Evolutionary conservation across 495 filamentous ascomycete genomes (phyloP).

Genomic region (Aspergillus haitiensis): DNA sequence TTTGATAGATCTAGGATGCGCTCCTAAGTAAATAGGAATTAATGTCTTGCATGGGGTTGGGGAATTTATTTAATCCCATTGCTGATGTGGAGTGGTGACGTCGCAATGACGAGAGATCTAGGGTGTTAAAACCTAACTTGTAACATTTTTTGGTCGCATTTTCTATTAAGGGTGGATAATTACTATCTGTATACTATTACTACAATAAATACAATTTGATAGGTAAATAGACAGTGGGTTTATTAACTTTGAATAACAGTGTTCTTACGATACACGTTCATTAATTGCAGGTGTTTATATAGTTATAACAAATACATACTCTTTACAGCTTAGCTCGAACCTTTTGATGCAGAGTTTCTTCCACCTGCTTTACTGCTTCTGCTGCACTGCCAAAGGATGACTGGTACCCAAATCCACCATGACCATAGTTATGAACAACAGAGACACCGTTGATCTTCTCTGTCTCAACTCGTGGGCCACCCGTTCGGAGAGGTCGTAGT

Average conservation of each 20-base stretch:
- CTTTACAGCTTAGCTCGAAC: constrained; percentile 39
- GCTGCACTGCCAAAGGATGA: constrained; percentile 80
- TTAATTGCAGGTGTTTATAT: background rate
- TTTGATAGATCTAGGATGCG: too few species aligned
- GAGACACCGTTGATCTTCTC: constrained; percentile 68
- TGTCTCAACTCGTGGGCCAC: constrained; percentile 79
- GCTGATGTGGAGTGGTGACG: constrained; percentile 12
- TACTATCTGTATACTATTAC: background rate
- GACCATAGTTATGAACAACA: constrained; percentile 95
- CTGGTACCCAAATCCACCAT: constrained; percentile 93
- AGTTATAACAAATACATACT: background rate
- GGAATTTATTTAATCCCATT: background rate
- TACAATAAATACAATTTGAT: background rate
- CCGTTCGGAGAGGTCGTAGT: constrained; percentile 71
- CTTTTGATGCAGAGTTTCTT: constrained; percentile 52
- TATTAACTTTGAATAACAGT: too few species aligned
- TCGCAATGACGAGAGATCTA: constrained; percentile 5
- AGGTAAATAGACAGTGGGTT: too few species aligned
- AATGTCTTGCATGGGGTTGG: too few species aligned
- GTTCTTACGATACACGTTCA: too few species aligned
- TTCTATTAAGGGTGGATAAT: background rate
- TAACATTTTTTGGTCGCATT: background rate
- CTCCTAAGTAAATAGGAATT: too few species aligned
- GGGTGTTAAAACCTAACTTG: background rate
- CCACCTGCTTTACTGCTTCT: constrained; percentile 67